Conservation (phyloP, 257 asterid genomes). For the Lycium barbarum region DNA sequence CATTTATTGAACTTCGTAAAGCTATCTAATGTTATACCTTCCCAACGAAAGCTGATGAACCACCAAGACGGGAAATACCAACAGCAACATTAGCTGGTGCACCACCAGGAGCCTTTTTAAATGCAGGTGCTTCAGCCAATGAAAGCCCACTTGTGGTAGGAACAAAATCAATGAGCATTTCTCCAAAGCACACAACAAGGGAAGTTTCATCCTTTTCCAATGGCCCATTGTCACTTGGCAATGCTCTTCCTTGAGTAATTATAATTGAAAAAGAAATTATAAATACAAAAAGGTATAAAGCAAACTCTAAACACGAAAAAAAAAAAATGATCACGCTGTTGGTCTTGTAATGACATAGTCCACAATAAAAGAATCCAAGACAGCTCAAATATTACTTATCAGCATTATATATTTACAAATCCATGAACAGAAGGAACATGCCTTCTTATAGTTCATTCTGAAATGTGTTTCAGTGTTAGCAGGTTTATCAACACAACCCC, state of each 20-base stretch:
- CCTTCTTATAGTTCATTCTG: background rate
- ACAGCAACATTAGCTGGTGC: slow-evolving; percentile 99
- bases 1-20: background rate
- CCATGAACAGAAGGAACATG: background rate
- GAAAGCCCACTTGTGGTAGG: slow-evolving; percentile 90
- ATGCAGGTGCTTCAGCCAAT: slow-evolving; percentile 92
- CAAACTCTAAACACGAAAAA: background rate
- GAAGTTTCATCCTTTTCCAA: slow-evolving; percentile 60
- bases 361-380: background rate
- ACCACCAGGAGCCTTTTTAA: slow-evolving; percentile 98
- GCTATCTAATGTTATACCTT: slow-evolving; percentile 54
- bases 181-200: slow-evolving; percentile 97
- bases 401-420: background rate
- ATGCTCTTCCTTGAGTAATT: slow-evolving; percentile 58
- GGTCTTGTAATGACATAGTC: background rate
- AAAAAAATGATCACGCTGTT: background rate
- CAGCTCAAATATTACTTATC: background rate
- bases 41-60: slow-evolving; percentile 95
- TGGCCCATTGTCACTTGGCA: slow-evolving; percentile 54
- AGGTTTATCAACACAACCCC: background rate
- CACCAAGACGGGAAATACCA: slow-evolving; percentile 97
- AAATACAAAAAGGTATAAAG: background rate
- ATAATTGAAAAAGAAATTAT: background rate
- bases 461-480: no score
- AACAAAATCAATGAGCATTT: slow-evolving; percentile 97